These are phyloP conservation scores for Fraxinus pennsylvanica DNA, from an alignment of 257 asterid species.

Conservation along the genomic window DNA sequence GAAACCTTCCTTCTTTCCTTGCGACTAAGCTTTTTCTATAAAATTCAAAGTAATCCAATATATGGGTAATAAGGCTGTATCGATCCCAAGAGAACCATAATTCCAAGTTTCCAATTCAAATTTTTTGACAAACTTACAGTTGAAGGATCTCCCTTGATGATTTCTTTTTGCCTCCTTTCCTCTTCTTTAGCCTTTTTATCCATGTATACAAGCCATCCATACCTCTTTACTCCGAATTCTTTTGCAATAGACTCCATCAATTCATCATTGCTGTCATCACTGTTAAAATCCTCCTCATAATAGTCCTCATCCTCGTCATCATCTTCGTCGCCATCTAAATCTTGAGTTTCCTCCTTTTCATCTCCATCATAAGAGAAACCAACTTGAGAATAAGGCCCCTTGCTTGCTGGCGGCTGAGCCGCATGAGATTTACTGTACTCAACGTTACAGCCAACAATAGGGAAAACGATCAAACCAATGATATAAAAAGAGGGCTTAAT, in stretches of 20 bases:
- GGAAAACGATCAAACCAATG: conserved; percentile 10
- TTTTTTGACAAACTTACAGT: conserved; percentile 56
- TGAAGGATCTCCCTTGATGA: conserved; percentile 95
- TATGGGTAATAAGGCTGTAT: not conserved
- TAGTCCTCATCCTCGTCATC: conserved; percentile 85
- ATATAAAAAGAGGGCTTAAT: not conserved
- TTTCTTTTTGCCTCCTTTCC: conserved; percentile 89
- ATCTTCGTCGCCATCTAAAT: conserved; percentile 78
- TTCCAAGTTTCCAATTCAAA: not conserved
- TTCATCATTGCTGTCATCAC: conserved; percentile 95
- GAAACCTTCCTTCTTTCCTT: conserved; percentile 96
- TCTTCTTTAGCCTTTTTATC: conserved; percentile 98
- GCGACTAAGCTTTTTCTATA: conserved; percentile 90
- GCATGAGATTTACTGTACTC: conserved; percentile 50
- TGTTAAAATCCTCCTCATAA: conserved; percentile 82
- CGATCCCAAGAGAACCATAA: conserved; percentile 8
- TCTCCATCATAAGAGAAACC: conserved; percentile 93
- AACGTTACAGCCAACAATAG: conserved; percentile 24
- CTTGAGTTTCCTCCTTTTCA: conserved; percentile 59
- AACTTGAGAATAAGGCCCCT: conserved; percentile 95
- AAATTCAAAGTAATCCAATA: conserved; percentile 24
- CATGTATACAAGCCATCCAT: conserved; percentile 97
- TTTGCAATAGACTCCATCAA: conserved; percentile 93
- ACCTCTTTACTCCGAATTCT: conserved; percentile 94
- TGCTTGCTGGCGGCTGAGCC: conserved; percentile 66